Conservation (phyloP, 2,329 filamentous ascomycete species). For the Bimuria novae-zelandiae region DNA sequence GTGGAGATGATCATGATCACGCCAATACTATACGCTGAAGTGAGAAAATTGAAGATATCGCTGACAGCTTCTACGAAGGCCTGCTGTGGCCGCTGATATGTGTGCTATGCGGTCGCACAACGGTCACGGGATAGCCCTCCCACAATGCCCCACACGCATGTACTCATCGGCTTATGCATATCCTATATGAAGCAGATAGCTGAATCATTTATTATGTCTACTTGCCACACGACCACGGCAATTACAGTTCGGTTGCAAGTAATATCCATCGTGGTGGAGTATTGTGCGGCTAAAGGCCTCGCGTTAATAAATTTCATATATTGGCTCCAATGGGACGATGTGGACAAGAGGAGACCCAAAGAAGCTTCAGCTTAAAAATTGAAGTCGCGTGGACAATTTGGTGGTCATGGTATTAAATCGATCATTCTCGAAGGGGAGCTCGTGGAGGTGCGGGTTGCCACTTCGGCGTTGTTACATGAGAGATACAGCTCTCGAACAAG, state of each 20-base stretch:
- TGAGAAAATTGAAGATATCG: background rate
- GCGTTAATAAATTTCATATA: background rate
- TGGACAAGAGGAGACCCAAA: background rate
- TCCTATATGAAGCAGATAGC: background rate
- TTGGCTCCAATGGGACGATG: background rate
- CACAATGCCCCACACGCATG: constrained; percentile 7
- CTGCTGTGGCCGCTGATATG: background rate
- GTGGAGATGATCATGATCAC: constrained; percentile 1
- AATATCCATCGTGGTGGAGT: background rate
- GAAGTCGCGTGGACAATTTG: background rate
- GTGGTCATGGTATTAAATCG: background rate
- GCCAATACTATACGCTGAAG: no score
- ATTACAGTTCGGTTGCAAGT: background rate
- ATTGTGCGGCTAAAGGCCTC: constrained; percentile 4
- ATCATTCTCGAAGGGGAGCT: background rate
- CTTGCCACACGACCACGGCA: background rate
- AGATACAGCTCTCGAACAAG: background rate
- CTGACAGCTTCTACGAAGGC: background rate
- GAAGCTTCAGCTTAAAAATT: background rate
- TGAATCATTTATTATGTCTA: background rate
- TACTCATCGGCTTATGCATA: background rate
- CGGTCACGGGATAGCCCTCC: background rate
- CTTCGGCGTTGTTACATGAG: background rate
- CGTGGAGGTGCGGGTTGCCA: background rate
- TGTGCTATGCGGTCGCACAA: background rate